Percentiles rank a stretch among this genome's conserved stretches.
phyloP scores from a whole-genome alignment of 1,284 basidiomycete species.

The Naganishia albida region DNA sequence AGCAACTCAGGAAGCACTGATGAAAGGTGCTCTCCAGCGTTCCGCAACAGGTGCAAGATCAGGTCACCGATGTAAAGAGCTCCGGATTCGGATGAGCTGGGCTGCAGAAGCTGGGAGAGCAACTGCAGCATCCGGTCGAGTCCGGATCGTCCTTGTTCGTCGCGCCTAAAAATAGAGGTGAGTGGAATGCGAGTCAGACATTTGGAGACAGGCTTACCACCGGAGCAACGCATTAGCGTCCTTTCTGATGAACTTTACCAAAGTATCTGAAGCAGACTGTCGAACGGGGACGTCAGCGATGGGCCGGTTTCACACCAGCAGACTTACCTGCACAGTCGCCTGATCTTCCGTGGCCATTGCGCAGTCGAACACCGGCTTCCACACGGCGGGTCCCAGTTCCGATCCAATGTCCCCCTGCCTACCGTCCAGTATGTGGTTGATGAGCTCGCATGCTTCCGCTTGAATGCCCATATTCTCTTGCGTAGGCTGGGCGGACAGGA shows the following conservation, averaged over 20 bases:
- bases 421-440: slow-evolving; percentile 69
- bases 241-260: slow-evolving; percentile 83
- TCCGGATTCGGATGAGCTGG: slow-evolving; percentile 68
- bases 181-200: neutral
- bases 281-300: slow-evolving; percentile 18
- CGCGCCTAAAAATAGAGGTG: slow-evolving; percentile 52
- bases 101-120: slow-evolving; percentile 72
- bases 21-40: slow-evolving; percentile 65
- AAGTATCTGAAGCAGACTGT: slow-evolving; percentile 76
- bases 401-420: slow-evolving; percentile 67
- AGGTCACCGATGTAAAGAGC: slow-evolving; percentile 91
- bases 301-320: slow-evolving; percentile 22
- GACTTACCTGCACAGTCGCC: slow-evolving; percentile 73
- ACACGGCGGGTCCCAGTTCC: slow-evolving; percentile 72
- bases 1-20: slow-evolving; percentile 79
- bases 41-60: slow-evolving; percentile 86
- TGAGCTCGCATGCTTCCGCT: slow-evolving; percentile 75
- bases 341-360: slow-evolving; percentile 72
- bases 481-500: slow-evolving; percentile 61
- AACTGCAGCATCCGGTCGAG: slow-evolving; percentile 71
- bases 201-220: slow-evolving; percentile 1
- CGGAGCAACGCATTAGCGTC: slow-evolving; percentile 15
- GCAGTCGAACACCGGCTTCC: slow-evolving; percentile 70
- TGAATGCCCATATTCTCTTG: slow-evolving; percentile 69
- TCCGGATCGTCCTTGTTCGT: slow-evolving; percentile 67